Evolutionary conservation across 768 basidiomycete genomes (phyloP).

Genomic region (Pulveroboletus sp.): DNA sequence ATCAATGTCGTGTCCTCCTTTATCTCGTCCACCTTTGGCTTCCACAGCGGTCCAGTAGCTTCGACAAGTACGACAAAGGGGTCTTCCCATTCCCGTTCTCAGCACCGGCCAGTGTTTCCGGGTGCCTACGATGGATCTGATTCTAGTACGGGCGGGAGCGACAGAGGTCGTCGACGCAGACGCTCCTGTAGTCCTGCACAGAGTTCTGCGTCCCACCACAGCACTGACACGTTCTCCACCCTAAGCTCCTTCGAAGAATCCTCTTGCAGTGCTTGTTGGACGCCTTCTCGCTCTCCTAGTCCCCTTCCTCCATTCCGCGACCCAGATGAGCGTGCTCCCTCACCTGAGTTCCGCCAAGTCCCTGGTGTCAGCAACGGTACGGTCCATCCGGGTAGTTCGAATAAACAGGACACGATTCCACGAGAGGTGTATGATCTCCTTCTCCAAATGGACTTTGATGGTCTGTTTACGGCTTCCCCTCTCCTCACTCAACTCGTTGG

Average conservation of each 20-base stretch:
- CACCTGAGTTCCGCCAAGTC: slow-evolving; percentile 27
- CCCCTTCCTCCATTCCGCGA: slow-evolving; percentile 20
- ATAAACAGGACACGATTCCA: slow-evolving; percentile 8
- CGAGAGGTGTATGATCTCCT: slow-evolving; percentile 35
- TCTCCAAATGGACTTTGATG: slow-evolving; percentile 40
- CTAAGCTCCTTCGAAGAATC: slow-evolving; percentile 44
- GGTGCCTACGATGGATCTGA: slow-evolving; percentile 20
- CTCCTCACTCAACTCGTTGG: slow-evolving; percentile 37
- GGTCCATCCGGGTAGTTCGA: not conserved
- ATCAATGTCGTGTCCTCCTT: slow-evolving; percentile 13
- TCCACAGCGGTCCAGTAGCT: slow-evolving; percentile 1
- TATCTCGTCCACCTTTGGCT: slow-evolving; percentile 13
- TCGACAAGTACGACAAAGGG: not conserved
- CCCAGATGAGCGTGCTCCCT: slow-evolving; percentile 27
- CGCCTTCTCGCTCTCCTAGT: slow-evolving; percentile 17
- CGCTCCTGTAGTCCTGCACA: not conserved
- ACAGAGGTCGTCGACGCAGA: slow-evolving; percentile 1
- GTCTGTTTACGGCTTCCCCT: slow-evolving; percentile 40
- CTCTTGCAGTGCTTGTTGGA: slow-evolving; percentile 32
- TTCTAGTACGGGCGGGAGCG: slow-evolving; percentile 2
- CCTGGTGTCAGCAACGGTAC: not conserved
- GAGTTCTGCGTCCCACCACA: slow-evolving; percentile 23
- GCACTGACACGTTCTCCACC: slow-evolving; percentile 38
- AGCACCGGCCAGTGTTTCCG: slow-evolving; percentile 5
- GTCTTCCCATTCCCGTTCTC: not conserved